Evolutionary conservation across 768 basidiomycete species (phyloP), one percentile per base, ranked within the genome.

Genomic region (Daedaleopsis sinensis): DNA sequence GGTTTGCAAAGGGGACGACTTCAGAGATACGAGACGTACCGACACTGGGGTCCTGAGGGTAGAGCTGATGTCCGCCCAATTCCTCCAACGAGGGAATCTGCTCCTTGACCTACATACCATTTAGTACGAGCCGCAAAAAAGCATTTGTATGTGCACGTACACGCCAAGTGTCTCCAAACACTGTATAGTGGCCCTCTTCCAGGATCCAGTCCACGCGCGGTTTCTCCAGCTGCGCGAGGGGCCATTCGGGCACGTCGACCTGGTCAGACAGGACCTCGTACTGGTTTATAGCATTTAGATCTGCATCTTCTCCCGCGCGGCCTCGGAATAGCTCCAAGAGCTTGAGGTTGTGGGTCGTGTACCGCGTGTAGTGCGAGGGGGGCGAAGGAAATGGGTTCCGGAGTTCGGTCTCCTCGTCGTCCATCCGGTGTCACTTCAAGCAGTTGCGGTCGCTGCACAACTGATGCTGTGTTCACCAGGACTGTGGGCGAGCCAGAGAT

Each of bases 121-220:
- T 11, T 4, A 24, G 46, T 3, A 18, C 43, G 38, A 18, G 6
- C 55, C 23, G 52, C 53, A 37, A 11, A 24, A 47, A 60, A 53
- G 65, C 57, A 54, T 55, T 56, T 63, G 66, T 47, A 65, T 44
- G 46, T 47, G 49, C 15, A 72, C 91, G 74, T 78, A 94, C 92
- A 84, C 89, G 89, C 91, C 92, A 96, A 68, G 82, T 82, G 72
- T 95, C 91, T n/a, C 92, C 93, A 74, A 90, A 96, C 16, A 88
- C 89, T 55, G 84, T 83, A 72, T 93, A 96, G 63, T 85, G 79
- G 1, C 89, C 89, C 62, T 93, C 92, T 66, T 94, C 91, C 1
- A 92, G 79, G 54, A 96, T 90, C 93, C 94, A 95, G 69, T 95
- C 94, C 15, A 91, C 87, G 48, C 93, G 83, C 39, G 94, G 94